These are phyloP conservation scores for Saksenaea vasiformis DNA, from an alignment of 371 early-diverging fungal genomes.

Conservation along the genomic window DNA sequence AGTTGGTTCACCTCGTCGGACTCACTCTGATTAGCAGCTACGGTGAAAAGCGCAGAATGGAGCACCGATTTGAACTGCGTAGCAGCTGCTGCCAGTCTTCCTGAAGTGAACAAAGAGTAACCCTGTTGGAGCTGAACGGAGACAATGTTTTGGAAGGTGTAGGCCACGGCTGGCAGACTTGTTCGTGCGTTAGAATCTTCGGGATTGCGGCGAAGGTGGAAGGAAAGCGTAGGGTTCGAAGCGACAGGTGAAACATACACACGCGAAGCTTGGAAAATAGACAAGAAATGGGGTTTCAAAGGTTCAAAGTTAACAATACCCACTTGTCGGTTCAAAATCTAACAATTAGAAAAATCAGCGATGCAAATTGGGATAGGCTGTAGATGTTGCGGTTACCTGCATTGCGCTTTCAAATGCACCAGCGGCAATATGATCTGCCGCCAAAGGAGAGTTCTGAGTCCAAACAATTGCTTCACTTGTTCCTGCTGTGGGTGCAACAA, in stretches of 20 bases:
- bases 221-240: conserved; percentile 59
- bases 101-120: conserved; percentile 74
- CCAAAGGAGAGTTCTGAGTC: conserved; percentile 81
- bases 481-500: conserved; percentile 75
- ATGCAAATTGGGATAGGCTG: too few relatives aligned
- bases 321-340: conserved; percentile 84
- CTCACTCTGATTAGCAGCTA: conserved; percentile 59
- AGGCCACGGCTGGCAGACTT: conserved; percentile 55
- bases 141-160: conserved; percentile 56
- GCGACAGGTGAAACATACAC: conserved; percentile 66
- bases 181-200: conserved; percentile 56
- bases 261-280: conserved; percentile 77
- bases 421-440: conserved; percentile 91
- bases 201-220: conserved; percentile 66
- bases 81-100: conserved; percentile 77
- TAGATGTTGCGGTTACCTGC: too few relatives aligned
- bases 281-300: conserved; percentile 82
- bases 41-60: conserved; percentile 72
- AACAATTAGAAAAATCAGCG: too few relatives aligned
- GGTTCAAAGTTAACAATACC: conserved; percentile 90
- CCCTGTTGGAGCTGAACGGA: conserved; percentile 73
- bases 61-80: conserved; percentile 75
- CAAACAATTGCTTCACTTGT: conserved; percentile 69
- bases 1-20: conserved; percentile 77
- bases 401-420: conserved; percentile 94